Base-by-base conservation (phyloP, 164 flowering plant genomes). In the Pachysandra terminalis region DNA sequence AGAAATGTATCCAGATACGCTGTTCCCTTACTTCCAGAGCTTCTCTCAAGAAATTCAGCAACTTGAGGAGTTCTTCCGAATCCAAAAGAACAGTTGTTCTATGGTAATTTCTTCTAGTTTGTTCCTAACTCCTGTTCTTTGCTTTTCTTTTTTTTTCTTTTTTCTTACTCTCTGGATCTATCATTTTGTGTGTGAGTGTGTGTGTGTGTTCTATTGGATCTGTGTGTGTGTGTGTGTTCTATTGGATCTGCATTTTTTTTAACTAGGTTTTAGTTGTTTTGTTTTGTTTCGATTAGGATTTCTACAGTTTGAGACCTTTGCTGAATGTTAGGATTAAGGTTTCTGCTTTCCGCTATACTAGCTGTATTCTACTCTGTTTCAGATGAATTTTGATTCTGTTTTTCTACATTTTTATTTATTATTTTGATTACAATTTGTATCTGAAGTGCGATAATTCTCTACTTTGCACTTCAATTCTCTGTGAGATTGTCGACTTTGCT, bases 1-100 rank as follows among this genome's bases (percentile, higher is more conserved):
- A 72, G 58, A 75, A 76, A 84, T 84, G 88, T 84, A 81, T 74
- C 82, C 81, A 62, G 89, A 83, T 19, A 73, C 85, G 9, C 59
- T 87, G 72, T 82, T 73, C 59, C 90, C 90, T n/a, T 85, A 82
- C 55, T 82, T 82, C 55, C 91, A 88, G 69, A 81, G 66, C 68
- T 84, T 76, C 68, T 69, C 81, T 63, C 84, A 69, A 52, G 90
- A 87, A 53, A 57, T 82, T 62, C 90, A 87, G 25, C 88, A 77
- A 35, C 71, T 86, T 63, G 86, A 83, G 54, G 90, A 86, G 56
- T 82, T 80, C 77, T 79, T 73, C 61, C 74, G 70, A 61, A 75
- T 84, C 63, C 84, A 80, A 32, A 85, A 82, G 75, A 65, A 81
- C 58, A 78, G 74, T 79, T 74, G 77, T 74, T 77, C 84, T 51